Evolutionary conservation across 192 early-diverging fungal genomes (phyloP).

Genomic region (Mortierella alpina): DNA sequence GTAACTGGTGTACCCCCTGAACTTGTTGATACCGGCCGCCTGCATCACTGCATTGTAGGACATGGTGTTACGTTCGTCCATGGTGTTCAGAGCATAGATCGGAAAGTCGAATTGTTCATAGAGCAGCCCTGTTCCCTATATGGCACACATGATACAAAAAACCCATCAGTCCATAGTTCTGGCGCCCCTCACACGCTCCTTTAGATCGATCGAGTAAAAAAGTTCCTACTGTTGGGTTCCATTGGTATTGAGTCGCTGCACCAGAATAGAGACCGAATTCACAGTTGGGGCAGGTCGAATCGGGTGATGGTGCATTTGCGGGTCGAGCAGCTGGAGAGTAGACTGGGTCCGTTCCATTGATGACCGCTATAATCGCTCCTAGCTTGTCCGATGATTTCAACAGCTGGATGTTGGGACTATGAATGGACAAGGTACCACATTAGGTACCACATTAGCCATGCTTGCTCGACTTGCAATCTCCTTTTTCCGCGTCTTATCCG

Average conservation of each 20-base stretch:
- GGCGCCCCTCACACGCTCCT: neutral
- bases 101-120: slow-evolving; percentile 71
- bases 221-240: slow-evolving; percentile 73
- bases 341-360: slow-evolving; percentile 53
- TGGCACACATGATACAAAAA: neutral
- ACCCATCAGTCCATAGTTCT: neutral
- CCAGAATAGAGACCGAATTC: slow-evolving; percentile 76
- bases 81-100: slow-evolving; percentile 67
- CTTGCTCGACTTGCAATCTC: neutral
- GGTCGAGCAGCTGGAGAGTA: slow-evolving; percentile 46
- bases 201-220: too few relatives aligned
- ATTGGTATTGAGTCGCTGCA: slow-evolving; percentile 61
- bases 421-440: neutral
- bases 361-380: slow-evolving; percentile 66
- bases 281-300: slow-evolving; percentile 74
- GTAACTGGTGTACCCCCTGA: slow-evolving; percentile 61
- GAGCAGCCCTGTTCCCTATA: slow-evolving; percentile 70
- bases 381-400: slow-evolving; percentile 62
- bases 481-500: neutral
- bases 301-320: slow-evolving; percentile 59
- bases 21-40: slow-evolving; percentile 41
- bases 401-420: slow-evolving; percentile 59
- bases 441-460: neutral
- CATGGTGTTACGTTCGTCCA: slow-evolving; percentile 32
- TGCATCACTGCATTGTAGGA: slow-evolving; percentile 58